Percentiles rank a stretch among this genome's conserved stretches.
Conservation (phyloP, 768 basidiomycete genomes). For the Tricholoma terreum region DNA sequence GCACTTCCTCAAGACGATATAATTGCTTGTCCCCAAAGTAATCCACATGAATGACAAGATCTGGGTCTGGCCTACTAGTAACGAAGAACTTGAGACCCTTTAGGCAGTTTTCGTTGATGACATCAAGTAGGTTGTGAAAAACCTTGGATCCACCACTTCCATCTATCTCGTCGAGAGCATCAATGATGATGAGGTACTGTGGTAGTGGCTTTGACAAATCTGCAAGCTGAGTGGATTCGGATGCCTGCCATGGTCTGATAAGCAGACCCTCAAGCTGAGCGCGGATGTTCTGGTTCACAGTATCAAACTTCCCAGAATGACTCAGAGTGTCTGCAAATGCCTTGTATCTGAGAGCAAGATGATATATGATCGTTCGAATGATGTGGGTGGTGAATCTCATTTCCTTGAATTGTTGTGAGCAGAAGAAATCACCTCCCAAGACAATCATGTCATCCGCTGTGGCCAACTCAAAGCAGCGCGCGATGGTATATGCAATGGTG, state of each 20-base stretch:
- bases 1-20: background rate
- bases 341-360: background rate
- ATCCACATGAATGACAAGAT: conserved; percentile 6
- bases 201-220: too few relatives aligned
- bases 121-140: conserved; percentile 13
- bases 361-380: background rate
- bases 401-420: background rate
- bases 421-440: conserved; percentile 26
- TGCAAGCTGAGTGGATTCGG: background rate
- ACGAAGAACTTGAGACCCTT: conserved; percentile 20
- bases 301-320: background rate
- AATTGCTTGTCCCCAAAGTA: background rate
- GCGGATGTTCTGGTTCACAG: too few relatives aligned
- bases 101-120: conserved; percentile 7
- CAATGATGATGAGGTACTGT: conserved; percentile 19
- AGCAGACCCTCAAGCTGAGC: conserved; percentile 8
- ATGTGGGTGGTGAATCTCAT: background rate
- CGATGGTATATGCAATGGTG: conserved; percentile 26
- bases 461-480: conserved; percentile 10
- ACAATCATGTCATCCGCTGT: conserved; percentile 5
- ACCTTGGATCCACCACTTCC: conserved; percentile 11
- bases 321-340: background rate
- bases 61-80: conserved; percentile 18
- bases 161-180: conserved; percentile 24
- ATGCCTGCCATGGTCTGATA: too few relatives aligned